A percentile compares a stretch with the other conserved stretches of the same genome.
phyloP scores from a whole-genome alignment of 352 stramenopile species.

The Phytophthora brassicae region DNA sequence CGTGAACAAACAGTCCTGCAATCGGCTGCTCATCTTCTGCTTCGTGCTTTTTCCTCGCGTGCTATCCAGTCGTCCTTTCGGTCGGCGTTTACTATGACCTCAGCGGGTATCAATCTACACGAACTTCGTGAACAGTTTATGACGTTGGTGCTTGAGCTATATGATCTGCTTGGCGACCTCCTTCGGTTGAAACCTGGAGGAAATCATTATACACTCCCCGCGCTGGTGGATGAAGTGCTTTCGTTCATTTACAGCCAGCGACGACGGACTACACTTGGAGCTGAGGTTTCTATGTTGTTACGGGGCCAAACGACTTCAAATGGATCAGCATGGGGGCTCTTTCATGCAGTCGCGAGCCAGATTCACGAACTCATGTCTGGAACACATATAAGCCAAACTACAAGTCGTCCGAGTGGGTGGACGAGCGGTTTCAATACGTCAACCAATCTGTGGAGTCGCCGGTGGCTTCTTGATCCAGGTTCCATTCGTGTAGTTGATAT shows the following conservation, averaged over 20 bases:
- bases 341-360: conserved; percentile 11
- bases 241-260: conserved; percentile 25
- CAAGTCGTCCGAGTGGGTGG: not conserved
- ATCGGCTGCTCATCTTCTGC: conserved; percentile 4
- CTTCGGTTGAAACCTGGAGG: not conserved
- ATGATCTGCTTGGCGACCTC: conserved; percentile 9
- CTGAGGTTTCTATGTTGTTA: conserved; percentile 6
- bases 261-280: conserved; percentile 16
- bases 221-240: conserved; percentile 39
- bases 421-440: not conserved
- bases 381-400: not conserved
- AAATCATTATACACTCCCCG: conserved; percentile 2
- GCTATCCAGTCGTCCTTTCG: conserved; percentile 4
- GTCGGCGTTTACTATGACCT: not conserved
- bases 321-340: conserved; percentile 1
- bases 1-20: not conserved
- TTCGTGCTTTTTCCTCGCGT: conserved; percentile 11
- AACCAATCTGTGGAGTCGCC: conserved; percentile 7
- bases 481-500: conserved; percentile 10
- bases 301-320: not conserved
- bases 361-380: not conserved
- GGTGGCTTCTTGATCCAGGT: conserved; percentile 18
- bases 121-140: conserved; percentile 11
- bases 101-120: not conserved
- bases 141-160: conserved; percentile 3